Conservation (phyloP, 2,329 filamentous ascomycete species). For the Colletotrichum phormii region DNA sequence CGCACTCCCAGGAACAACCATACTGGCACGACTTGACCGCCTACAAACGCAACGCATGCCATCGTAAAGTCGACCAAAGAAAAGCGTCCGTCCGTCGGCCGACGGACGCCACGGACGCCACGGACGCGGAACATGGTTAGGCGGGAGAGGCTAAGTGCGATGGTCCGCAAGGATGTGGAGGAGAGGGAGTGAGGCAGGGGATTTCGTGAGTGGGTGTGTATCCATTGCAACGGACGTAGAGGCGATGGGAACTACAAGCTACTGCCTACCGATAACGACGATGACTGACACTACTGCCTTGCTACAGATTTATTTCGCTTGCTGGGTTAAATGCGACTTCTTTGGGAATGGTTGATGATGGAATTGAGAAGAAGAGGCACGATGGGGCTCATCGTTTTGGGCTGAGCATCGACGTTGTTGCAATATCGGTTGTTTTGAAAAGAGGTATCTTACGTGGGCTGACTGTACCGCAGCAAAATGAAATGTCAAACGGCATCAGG, state of each 20-base stretch:
- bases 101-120: slow-evolving; percentile 25
- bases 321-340: not conserved
- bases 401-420: not conserved
- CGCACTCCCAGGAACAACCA: not conserved
- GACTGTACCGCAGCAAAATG: not conserved
- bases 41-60: not conserved
- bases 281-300: not conserved
- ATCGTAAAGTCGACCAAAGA: slow-evolving; percentile 6
- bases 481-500: not conserved
- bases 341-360: not conserved
- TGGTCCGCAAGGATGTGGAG: not conserved
- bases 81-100: slow-evolving; percentile 26
- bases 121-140: slow-evolving; percentile 25
- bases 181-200: not conserved
- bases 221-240: slow-evolving; percentile 12
- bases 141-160: slow-evolving; percentile 7
- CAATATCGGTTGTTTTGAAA: not conserved
- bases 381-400: not conserved
- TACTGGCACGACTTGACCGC: not conserved
- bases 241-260: not conserved
- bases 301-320: not conserved
- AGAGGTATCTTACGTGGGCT: not conserved
- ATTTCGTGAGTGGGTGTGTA: not conserved
- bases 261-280: not conserved
- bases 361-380: not conserved